Conservation (phyloP, 2,329 filamentous ascomycete genomes). For the Pseudocercospora vitis region DNA sequence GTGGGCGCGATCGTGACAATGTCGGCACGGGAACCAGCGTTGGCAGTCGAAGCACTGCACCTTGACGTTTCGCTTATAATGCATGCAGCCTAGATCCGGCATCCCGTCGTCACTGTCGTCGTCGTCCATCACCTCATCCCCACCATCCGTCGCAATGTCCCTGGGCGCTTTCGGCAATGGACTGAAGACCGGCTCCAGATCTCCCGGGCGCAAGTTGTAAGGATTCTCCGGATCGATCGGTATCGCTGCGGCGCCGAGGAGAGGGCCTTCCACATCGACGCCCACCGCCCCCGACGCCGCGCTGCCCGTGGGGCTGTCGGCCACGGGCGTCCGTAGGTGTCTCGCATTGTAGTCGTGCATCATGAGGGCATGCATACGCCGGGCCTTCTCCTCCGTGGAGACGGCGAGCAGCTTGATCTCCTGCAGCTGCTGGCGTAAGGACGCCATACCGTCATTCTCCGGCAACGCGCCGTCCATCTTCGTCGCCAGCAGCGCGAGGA, state of each 20-base stretch:
- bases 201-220: slow-evolving; percentile 37
- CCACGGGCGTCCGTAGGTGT: slow-evolving; percentile 9
- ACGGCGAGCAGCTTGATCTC: slow-evolving; percentile 47
- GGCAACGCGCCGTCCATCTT: slow-evolving; percentile 40
- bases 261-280: slow-evolving; percentile 16
- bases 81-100: slow-evolving; percentile 71
- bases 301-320: slow-evolving; percentile 11
- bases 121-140: slow-evolving; percentile 39
- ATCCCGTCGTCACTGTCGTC: slow-evolving; percentile 35
- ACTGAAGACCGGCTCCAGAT: slow-evolving; percentile 38
- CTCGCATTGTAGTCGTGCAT: slow-evolving; percentile 45
- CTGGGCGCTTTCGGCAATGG: slow-evolving; percentile 30
- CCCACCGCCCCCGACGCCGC: slow-evolving; percentile 13
- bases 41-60: slow-evolving; percentile 87
- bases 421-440: slow-evolving; percentile 49
- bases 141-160: slow-evolving; percentile 43
- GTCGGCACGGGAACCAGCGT: slow-evolving; percentile 90
- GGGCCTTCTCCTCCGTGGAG: slow-evolving; percentile 51
- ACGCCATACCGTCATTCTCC: slow-evolving; percentile 53
- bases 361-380: slow-evolving; percentile 52
- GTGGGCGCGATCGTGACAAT: slow-evolving; percentile 93
- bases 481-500: too few relatives aligned
- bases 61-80: slow-evolving; percentile 96
- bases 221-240: slow-evolving; percentile 39
- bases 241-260: slow-evolving; percentile 18